Conservation (phyloP, 352 stramenopile genomes). For the Phytopythium litorale region DNA sequence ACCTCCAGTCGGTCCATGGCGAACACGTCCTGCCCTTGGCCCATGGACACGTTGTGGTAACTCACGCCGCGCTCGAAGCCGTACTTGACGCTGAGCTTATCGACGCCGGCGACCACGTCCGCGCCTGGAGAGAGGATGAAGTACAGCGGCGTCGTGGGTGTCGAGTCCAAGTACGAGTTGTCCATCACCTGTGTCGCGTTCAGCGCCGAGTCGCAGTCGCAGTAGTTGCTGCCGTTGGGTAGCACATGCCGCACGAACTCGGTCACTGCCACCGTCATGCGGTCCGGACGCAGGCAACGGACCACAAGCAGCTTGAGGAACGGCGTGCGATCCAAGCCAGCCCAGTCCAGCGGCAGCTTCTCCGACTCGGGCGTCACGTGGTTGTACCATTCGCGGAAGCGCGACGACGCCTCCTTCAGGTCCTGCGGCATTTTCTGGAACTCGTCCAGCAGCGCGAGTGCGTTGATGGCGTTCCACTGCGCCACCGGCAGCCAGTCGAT, state of each 20-base stretch:
- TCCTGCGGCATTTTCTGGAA: constrained; percentile 97
- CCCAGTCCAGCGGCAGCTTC: constrained; percentile 97
- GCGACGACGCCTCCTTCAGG: constrained; percentile 92
- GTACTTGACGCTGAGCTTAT: constrained; percentile 94
- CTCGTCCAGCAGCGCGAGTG: constrained; percentile 91
- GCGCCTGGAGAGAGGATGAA: constrained; percentile 96
- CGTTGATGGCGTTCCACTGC: constrained; percentile 91
- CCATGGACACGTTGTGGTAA: constrained; percentile 98
- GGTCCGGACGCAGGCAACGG: constrained; percentile 91
- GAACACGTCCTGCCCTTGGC: constrained; percentile 95
- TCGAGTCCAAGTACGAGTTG: constrained; percentile 93
- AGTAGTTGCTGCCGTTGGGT: constrained; percentile 92
- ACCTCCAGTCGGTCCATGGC: constrained; percentile 94
- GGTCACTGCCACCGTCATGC: constrained; percentile 93
- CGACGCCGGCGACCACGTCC: constrained; percentile 94
- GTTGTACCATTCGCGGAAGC: constrained; percentile 99
- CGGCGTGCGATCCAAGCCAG: constrained; percentile 91
- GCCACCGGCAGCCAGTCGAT: constrained; percentile 91
- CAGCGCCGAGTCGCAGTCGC: constrained; percentile 95
- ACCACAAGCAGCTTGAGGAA: constrained; percentile 97
- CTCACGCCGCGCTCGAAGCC: constrained; percentile 94
- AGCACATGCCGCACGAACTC: constrained; percentile 94
- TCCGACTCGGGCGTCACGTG: constrained; percentile 94
- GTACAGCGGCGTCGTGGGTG: constrained; percentile 94
- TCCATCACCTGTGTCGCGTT: constrained; percentile 96